phyloP scores from a whole-genome alignment of 2,329 filamentous ascomycete species.

The Onygena corvina region DNA sequence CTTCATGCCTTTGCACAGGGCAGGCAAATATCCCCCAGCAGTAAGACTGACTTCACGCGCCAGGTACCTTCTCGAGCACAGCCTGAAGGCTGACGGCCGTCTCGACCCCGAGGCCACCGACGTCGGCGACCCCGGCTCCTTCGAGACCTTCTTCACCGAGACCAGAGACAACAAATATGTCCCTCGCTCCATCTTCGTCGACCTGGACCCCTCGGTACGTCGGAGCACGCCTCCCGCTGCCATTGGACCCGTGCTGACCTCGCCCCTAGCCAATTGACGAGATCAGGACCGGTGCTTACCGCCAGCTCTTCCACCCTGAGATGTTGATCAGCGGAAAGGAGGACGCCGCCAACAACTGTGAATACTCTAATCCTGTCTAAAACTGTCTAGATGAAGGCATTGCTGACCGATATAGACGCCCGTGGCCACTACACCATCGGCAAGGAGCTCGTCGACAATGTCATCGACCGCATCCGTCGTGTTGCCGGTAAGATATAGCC shows the following conservation, averaged over 20 bases:
- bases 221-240: background rate
- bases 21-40: background rate
- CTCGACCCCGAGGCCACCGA: conserved; percentile 45
- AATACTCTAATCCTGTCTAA: background rate
- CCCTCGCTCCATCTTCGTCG: conserved; percentile 55
- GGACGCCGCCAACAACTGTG: conserved; percentile 57
- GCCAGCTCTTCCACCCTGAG: conserved; percentile 54
- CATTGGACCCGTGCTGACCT: conserved; percentile 12
- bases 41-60: conserved; percentile 2
- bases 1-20: conserved; percentile 3
- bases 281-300: conserved; percentile 51
- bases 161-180: conserved; percentile 55
- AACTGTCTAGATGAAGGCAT: too few relatives aligned
- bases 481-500: conserved; percentile 42
- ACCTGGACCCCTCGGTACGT: conserved; percentile 51
- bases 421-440: conserved; percentile 58
- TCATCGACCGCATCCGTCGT: conserved; percentile 53
- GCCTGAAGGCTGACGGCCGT: conserved; percentile 48
- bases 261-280: conserved; percentile 48
- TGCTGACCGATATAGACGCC: conserved; percentile 38
- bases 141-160: conserved; percentile 56
- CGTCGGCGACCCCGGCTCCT: conserved; percentile 44
- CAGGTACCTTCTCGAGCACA: conserved; percentile 56
- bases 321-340: conserved; percentile 56
- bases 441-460: conserved; percentile 53